These are phyloP conservation scores for Fusarium torreyae DNA, from an alignment of 2,329 filamentous ascomycete genomes.

Conservation along the genomic window DNA sequence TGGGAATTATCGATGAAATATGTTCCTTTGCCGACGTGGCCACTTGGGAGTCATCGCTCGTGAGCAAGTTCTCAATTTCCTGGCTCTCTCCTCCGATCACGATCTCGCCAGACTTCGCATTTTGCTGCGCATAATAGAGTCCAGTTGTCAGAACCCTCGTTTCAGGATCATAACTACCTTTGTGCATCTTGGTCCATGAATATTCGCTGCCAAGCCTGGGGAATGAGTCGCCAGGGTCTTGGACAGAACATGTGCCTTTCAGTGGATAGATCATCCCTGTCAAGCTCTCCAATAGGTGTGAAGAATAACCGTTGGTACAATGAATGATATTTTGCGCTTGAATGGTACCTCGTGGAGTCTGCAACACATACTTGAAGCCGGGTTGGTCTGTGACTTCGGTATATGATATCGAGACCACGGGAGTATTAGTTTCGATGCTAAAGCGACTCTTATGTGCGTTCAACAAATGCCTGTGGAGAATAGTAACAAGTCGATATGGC, in stretches of 20 bases:
- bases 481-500: constrained; percentile 63
- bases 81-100: constrained; percentile 67
- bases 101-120: constrained; percentile 56
- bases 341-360: constrained; percentile 62
- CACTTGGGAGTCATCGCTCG: constrained; percentile 59
- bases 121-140: constrained; percentile 48
- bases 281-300: constrained; percentile 64
- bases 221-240: constrained; percentile 56
- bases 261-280: constrained; percentile 59
- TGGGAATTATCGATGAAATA: constrained; percentile 57
- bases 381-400: constrained; percentile 48
- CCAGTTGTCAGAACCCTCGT: constrained; percentile 56
- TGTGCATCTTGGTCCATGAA: constrained; percentile 64
- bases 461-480: constrained; percentile 57
- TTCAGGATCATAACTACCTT: constrained; percentile 61
- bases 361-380: constrained; percentile 54
- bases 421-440: constrained; percentile 57
- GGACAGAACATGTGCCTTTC: constrained; percentile 64
- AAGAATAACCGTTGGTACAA: constrained; percentile 67
- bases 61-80: constrained; percentile 56
- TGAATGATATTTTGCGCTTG: constrained; percentile 66
- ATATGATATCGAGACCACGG: constrained; percentile 44
- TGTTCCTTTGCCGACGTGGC: constrained; percentile 53
- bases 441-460: constrained; percentile 48
- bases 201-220: constrained; percentile 46